These are phyloP conservation scores for Aspergillus baeticus DNA, from an alignment of 495 filamentous ascomycete genomes.

Conservation along the genomic window DNA sequence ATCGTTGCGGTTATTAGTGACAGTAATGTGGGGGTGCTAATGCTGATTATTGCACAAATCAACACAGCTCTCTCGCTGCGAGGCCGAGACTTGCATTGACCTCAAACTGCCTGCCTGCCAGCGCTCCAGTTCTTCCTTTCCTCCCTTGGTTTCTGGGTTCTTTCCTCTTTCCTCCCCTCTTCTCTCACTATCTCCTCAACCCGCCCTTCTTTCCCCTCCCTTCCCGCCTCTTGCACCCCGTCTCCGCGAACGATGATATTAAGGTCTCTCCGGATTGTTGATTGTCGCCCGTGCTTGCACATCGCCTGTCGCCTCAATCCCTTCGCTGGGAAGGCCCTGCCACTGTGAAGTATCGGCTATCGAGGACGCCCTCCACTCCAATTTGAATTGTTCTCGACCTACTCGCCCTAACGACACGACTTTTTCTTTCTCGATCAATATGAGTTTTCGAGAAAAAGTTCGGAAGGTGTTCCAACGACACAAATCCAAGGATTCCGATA, in stretches of 20 bases:
- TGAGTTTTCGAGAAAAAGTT: slow-evolving; percentile 50
- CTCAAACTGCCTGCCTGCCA: slow-evolving; percentile 1
- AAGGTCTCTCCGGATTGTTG: slow-evolving; percentile 20
- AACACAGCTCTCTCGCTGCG: slow-evolving; percentile 1
- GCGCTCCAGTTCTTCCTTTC: background rate
- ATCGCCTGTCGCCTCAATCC: slow-evolving; percentile 33
- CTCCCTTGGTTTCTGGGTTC: background rate
- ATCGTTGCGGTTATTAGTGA: background rate
- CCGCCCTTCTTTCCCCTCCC: slow-evolving; percentile 4
- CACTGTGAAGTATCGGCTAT: slow-evolving; percentile 24
- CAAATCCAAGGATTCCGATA: slow-evolving; percentile 24
- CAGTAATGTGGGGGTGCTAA: slow-evolving; percentile 11
- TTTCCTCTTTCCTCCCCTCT: background rate
- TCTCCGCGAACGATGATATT: slow-evolving; percentile 29
- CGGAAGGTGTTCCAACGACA: slow-evolving; percentile 35
- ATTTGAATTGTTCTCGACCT: background rate
- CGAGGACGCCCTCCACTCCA: slow-evolving; percentile 13
- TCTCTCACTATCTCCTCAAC: slow-evolving; percentile 8
- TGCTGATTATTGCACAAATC: slow-evolving; percentile 6
- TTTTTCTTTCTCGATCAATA: slow-evolving; percentile 15
- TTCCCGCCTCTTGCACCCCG: slow-evolving; percentile 10
- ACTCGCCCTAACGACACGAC: background rate
- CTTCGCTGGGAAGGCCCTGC: slow-evolving; percentile 36
- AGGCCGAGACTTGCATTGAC: background rate
- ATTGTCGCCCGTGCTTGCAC: slow-evolving; percentile 38